Percentiles rank a stretch among this genome's conserved stretches.
These are phyloP conservation scores for Salix exigua DNA, from an alignment of 345 rosid species.

Conservation along the genomic window DNA sequence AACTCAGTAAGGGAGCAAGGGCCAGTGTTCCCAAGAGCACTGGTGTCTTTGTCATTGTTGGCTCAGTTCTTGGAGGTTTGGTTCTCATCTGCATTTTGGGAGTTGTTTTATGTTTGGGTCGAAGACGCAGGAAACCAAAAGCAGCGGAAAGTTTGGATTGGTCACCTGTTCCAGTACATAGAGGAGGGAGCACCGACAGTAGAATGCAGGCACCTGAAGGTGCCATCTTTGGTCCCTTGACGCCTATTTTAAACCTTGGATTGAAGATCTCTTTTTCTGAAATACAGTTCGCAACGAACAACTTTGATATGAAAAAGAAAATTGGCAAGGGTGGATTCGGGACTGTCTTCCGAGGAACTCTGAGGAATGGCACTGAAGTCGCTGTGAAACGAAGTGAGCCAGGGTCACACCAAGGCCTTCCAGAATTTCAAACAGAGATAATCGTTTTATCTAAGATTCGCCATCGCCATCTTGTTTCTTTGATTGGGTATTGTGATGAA, in stretches of 20 bases:
- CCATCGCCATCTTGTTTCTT: constrained; percentile 64
- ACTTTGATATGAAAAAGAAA: constrained; percentile 30
- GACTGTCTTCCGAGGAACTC: constrained; percentile 35
- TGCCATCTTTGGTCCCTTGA: constrained; percentile 11
- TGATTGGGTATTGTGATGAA: constrained; percentile 65
- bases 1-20: not conserved
- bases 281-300: constrained; percentile 41
- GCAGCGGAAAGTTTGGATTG: constrained; percentile 22
- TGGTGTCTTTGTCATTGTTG: constrained; percentile 14
- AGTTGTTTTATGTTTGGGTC: constrained; percentile 14
- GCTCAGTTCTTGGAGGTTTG: constrained; percentile 28
- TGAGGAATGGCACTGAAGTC: constrained; percentile 36
- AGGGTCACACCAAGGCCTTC: constrained; percentile 46
- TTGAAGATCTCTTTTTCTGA: constrained; percentile 39
- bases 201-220: constrained; percentile 14
- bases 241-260: constrained; percentile 30
- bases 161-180: constrained; percentile 13
- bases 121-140: constrained; percentile 28
- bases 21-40: not conserved
- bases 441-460: constrained; percentile 54
- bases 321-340: constrained; percentile 54
- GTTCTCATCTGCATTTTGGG: constrained; percentile 22
- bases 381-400: constrained; percentile 48
- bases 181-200: constrained; percentile 24
- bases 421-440: constrained; percentile 54